Conservation (phyloP, 495 filamentous ascomycete genomes). For the Aspergillus leporis region DNA sequence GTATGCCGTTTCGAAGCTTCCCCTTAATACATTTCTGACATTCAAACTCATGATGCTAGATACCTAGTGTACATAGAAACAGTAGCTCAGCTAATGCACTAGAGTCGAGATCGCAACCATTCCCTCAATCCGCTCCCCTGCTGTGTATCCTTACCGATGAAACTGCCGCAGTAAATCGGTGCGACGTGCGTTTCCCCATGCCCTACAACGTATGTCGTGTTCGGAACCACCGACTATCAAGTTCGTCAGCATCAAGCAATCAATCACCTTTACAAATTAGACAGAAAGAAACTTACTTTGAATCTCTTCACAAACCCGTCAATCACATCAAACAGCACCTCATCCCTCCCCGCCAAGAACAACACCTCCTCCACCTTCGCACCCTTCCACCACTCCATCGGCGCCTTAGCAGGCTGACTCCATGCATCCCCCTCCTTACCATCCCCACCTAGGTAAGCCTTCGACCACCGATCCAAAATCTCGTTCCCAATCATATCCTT, state of each 20-base stretch:
- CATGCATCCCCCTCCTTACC: conserved; percentile 49
- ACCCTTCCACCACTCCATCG: conserved; percentile 55
- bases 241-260: background rate
- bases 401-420: conserved; percentile 53
- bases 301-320: conserved; percentile 49
- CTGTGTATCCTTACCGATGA: conserved; percentile 25
- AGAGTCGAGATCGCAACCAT: conserved; percentile 32
- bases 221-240: conserved; percentile 32
- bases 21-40: background rate
- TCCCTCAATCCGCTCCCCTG: conserved; percentile 28
- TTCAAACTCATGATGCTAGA: background rate
- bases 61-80: background rate
- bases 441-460: conserved; percentile 42
- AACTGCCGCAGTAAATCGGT: conserved; percentile 27
- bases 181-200: conserved; percentile 37
- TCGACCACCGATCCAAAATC: conserved; percentile 40
- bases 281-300: conserved; percentile 25
- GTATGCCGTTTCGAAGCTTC: background rate
- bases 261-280: background rate
- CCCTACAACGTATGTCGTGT: conserved; percentile 34
- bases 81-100: background rate
- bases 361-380: conserved; percentile 48
- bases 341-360: conserved; percentile 54
- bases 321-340: conserved; percentile 60
- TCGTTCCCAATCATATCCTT: conserved; percentile 48